Percentiles rank a stretch among this genome's conserved stretches.
Evolutionary conservation across 768 basidiomycete species (phyloP).

Genomic region (Dendrothele bispora): DNA sequence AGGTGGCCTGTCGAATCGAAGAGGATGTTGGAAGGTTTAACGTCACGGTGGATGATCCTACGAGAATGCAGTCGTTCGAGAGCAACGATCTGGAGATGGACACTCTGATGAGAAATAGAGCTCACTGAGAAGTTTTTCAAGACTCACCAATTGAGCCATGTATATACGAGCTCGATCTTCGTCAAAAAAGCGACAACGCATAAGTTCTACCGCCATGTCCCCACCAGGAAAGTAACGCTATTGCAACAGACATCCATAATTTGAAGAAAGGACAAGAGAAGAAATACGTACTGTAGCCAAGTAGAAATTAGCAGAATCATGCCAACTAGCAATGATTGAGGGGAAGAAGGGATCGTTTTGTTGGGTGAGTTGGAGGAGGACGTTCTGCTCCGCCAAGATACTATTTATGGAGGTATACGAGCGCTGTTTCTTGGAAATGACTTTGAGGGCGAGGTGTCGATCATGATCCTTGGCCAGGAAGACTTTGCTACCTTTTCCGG

Average conservation of each 20-base stretch:
- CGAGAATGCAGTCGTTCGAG: slow-evolving; percentile 28
- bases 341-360: slow-evolving; percentile 6
- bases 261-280: not conserved
- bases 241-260: not conserved
- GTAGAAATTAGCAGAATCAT: slow-evolving; percentile 14
- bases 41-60: slow-evolving; percentile 60
- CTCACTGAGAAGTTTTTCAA: not conserved
- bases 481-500: slow-evolving; percentile 26
- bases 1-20: slow-evolving; percentile 42
- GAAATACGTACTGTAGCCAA: slow-evolving; percentile 11
- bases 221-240: slow-evolving; percentile 20
- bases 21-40: slow-evolving; percentile 73
- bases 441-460: slow-evolving; percentile 27
- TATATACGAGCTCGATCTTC: slow-evolving; percentile 29
- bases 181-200: slow-evolving; percentile 22
- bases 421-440: slow-evolving; percentile 22
- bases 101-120: not conserved
- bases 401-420: slow-evolving; percentile 11
- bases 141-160: slow-evolving; percentile 33
- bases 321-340: slow-evolving; percentile 14
- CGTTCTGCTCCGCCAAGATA: slow-evolving; percentile 20
- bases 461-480: slow-evolving; percentile 25
- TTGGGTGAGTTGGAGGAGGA: slow-evolving; percentile 17
- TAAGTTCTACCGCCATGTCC: slow-evolving; percentile 30
- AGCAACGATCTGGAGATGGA: slow-evolving; percentile 25